Evolutionary conservation across 192 early-diverging fungal genomes (phyloP).

Genomic region (Nowakowskiella sp.): DNA sequence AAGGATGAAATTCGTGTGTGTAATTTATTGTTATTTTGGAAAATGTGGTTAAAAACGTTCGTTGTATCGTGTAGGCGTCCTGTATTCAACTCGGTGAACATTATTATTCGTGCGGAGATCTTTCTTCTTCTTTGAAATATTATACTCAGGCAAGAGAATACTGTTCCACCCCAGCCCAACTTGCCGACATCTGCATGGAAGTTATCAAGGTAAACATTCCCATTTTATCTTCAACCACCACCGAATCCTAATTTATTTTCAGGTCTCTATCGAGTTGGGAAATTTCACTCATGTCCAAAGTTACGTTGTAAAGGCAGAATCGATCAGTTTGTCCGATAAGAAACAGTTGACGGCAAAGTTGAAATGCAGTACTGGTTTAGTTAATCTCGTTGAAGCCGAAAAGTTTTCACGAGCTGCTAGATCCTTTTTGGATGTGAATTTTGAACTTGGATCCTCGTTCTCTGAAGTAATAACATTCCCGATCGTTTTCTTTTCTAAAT

Average conservation of each 20-base stretch:
- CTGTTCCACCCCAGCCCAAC: conserved; percentile 62
- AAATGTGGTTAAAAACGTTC: not conserved
- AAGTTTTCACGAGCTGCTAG: conserved; percentile 56
- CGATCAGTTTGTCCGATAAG: conserved; percentile 58
- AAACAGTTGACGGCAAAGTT: conserved; percentile 48
- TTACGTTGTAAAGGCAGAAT: conserved; percentile 65
- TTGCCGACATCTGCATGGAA: conserved; percentile 74
- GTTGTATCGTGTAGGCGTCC: not conserved
- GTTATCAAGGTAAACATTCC: conserved; percentile 55
- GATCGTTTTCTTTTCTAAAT: conserved; percentile 6
- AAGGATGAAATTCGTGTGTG: conserved; percentile 80
- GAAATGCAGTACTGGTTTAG: conserved; percentile 56
- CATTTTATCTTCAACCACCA: conserved; percentile 1
- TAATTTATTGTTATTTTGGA: not conserved
- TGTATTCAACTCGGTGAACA: conserved; percentile 61
- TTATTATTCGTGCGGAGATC: conserved; percentile 61
- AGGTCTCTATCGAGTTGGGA: conserved; percentile 59
- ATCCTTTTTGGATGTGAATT: conserved; percentile 49
- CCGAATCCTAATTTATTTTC: conserved; percentile 6
- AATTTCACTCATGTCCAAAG: conserved; percentile 63
- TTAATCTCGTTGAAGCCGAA: conserved; percentile 46
- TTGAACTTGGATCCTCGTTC: conserved; percentile 39
- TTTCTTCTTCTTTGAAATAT: conserved; percentile 54
- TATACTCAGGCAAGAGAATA: conserved; percentile 71
- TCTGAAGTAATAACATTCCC: conserved; percentile 29